Evolutionary conservation across 1,284 basidiomycete species (phyloP).

Genomic region (Ustilago cynodontis): DNA sequence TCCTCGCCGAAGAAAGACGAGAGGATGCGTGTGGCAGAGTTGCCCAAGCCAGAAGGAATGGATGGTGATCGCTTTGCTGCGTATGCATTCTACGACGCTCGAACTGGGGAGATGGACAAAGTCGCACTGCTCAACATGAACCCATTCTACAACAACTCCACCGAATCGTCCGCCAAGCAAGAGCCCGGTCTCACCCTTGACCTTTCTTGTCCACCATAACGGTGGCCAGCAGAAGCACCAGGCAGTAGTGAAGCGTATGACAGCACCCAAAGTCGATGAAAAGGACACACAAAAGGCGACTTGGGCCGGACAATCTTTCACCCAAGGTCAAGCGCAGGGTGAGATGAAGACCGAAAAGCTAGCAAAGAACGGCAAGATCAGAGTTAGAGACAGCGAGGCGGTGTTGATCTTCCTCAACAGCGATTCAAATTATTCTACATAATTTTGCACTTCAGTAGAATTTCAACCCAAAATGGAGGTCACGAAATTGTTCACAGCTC

Average conservation of each 20-base stretch:
- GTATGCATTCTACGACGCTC: slow-evolving; percentile 12
- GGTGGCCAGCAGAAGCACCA: neutral
- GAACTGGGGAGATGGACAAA: neutral
- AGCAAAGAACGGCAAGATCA: neutral
- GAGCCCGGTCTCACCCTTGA: slow-evolving; percentile 1
- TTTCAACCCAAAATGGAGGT: neutral
- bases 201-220: neutral
- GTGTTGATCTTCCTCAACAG: slow-evolving; percentile 13
- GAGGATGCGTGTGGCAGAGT: neutral
- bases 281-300: slow-evolving; percentile 6
- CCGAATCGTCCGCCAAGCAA: neutral
- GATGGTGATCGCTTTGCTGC: neutral
- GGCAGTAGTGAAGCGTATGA: slow-evolving; percentile 9
- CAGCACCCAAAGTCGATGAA: slow-evolving; percentile 11
- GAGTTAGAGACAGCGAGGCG: slow-evolving; percentile 9
- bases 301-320: slow-evolving; percentile 21
- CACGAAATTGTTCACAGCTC: neutral
- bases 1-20: neutral
- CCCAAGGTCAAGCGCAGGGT: slow-evolving; percentile 8
- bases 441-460: neutral
- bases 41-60: neutral
- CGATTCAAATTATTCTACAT: neutral
- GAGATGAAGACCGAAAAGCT: slow-evolving; percentile 1
- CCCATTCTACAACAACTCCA: slow-evolving; percentile 11
- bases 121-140: slow-evolving; percentile 14